phyloP scores from a whole-genome alignment of 192 early-diverging fungal species.

The Pilobolus umbonatus region DNA sequence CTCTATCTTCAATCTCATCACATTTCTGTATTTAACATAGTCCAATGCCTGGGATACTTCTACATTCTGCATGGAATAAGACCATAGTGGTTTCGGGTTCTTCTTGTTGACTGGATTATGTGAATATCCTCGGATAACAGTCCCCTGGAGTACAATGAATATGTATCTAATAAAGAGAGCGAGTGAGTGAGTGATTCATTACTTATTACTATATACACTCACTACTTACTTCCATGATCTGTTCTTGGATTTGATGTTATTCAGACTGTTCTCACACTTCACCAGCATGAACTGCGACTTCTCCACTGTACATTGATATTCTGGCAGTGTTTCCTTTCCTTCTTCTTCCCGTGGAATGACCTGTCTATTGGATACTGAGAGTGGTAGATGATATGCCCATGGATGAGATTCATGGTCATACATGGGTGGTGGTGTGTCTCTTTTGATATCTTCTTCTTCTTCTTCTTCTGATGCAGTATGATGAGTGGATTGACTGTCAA shows the following conservation, averaged over 20 bases:
- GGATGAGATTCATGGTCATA: constrained; percentile 20
- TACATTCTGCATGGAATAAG: constrained; percentile 38
- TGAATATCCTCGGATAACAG: neutral
- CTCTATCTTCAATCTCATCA: constrained; percentile 37
- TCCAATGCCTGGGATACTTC: constrained; percentile 37
- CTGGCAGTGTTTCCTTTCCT: constrained; percentile 41
- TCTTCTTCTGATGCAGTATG: neutral
- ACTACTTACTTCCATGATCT: constrained; percentile 44
- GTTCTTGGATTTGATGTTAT: constrained; percentile 29
- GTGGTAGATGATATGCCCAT: constrained; percentile 9
- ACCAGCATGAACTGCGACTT: constrained; percentile 36
- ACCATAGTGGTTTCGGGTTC: constrained; percentile 29
- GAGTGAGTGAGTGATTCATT: too few relatives aligned
- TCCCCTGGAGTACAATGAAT: neutral
- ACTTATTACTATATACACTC: neutral
- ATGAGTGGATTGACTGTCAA: neutral
- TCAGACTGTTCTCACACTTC: constrained; percentile 40
- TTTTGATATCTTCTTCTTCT: neutral
- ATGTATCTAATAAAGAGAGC: neutral
- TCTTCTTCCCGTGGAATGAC: constrained; percentile 34
- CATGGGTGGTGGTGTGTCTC: constrained; percentile 1
- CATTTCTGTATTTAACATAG: constrained; percentile 41
- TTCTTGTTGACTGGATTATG: constrained; percentile 8
- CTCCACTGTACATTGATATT: constrained; percentile 42
- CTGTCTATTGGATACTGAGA: neutral